phyloP scores from a whole-genome alignment of 768 basidiomycete genomes.

The Tulasnella sp. region DNA sequence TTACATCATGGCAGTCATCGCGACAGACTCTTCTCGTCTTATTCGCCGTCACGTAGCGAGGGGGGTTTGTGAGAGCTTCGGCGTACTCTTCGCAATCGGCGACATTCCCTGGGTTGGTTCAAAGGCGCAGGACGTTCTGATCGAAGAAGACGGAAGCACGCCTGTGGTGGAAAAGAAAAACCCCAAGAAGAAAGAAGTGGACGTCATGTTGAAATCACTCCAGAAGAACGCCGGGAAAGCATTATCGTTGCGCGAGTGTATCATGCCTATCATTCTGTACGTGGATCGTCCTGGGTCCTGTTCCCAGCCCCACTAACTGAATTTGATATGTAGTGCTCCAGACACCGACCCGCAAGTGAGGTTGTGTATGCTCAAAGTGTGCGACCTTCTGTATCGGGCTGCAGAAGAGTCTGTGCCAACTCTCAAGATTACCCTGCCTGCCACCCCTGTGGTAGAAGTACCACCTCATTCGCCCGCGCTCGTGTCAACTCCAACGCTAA shows the following conservation, averaged over 20 bases:
- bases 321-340: constrained; percentile 43
- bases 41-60: constrained; percentile 84
- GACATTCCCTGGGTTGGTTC: constrained; percentile 62
- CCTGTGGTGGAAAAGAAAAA: constrained; percentile 64
- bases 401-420: constrained; percentile 79
- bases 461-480: constrained; percentile 38
- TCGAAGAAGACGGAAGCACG: constrained; percentile 76
- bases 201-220: constrained; percentile 76
- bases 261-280: constrained; percentile 78
- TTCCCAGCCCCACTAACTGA: neutral
- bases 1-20: constrained; percentile 81
- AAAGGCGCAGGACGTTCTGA: constrained; percentile 61
- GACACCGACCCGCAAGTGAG: constrained; percentile 82
- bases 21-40: constrained; percentile 71
- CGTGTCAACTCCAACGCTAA: constrained; percentile 26
- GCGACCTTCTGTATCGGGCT: constrained; percentile 78
- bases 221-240: constrained; percentile 83
- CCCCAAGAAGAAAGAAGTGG: constrained; percentile 68
- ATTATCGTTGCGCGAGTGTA: constrained; percentile 56
- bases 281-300: constrained; percentile 24
- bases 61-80: constrained; percentile 77
- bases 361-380: constrained; percentile 84
- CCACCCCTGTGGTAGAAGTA: constrained; percentile 60
- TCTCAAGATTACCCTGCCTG: constrained; percentile 71
- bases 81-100: constrained; percentile 78